These are phyloP conservation scores for Ilyonectria sp. DNA, from an alignment of 2,329 filamentous ascomycete species.

Conservation along the genomic window DNA sequence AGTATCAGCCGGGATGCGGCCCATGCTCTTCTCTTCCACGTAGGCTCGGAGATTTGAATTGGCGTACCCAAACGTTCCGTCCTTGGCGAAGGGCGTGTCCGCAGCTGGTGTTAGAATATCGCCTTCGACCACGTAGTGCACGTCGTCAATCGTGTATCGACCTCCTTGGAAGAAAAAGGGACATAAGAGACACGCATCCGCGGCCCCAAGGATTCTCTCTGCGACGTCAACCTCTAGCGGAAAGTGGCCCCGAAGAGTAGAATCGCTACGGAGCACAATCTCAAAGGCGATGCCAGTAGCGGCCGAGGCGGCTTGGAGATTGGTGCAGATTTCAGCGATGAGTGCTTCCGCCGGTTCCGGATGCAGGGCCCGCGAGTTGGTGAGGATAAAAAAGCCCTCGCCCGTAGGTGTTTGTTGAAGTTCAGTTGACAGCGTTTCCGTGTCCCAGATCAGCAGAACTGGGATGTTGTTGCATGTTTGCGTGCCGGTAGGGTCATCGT, in stretches of 20 bases:
- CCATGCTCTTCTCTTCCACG: too few species aligned
- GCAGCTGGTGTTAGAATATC: slow-evolving; percentile 53
- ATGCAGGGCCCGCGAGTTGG: slow-evolving; percentile 70
- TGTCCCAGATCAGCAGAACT: slow-evolving; percentile 69
- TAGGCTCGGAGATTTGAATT: slow-evolving; percentile 34
- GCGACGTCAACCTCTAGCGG: slow-evolving; percentile 68
- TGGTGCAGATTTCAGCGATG: slow-evolving; percentile 65
- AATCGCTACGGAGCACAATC: slow-evolving; percentile 70
- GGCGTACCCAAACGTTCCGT: slow-evolving; percentile 69
- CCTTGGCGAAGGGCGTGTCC: slow-evolving; percentile 64
- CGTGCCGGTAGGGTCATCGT: slow-evolving; percentile 72
- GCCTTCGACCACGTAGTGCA: slow-evolving; percentile 70
- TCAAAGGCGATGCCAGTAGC: slow-evolving; percentile 60
- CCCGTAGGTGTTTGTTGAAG: slow-evolving; percentile 52
- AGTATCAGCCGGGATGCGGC: too few species aligned
- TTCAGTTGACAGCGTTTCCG: slow-evolving; percentile 58
- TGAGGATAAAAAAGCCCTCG: slow-evolving; percentile 69
- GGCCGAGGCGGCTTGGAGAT: slow-evolving; percentile 61
- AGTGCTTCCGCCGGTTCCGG: slow-evolving; percentile 62
- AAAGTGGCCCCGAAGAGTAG: slow-evolving; percentile 70
- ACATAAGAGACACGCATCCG: slow-evolving; percentile 68
- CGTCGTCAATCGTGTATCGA: slow-evolving; percentile 68
- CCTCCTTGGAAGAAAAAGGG: slow-evolving; percentile 73
- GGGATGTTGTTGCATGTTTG: slow-evolving; percentile 72
- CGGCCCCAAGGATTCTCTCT: slow-evolving; percentile 63